Percentiles rank a stretch among this genome's conserved stretches.
phyloP scores from a whole-genome alignment of 164 flowering plant species.

The Nymphaea colorata region DNA sequence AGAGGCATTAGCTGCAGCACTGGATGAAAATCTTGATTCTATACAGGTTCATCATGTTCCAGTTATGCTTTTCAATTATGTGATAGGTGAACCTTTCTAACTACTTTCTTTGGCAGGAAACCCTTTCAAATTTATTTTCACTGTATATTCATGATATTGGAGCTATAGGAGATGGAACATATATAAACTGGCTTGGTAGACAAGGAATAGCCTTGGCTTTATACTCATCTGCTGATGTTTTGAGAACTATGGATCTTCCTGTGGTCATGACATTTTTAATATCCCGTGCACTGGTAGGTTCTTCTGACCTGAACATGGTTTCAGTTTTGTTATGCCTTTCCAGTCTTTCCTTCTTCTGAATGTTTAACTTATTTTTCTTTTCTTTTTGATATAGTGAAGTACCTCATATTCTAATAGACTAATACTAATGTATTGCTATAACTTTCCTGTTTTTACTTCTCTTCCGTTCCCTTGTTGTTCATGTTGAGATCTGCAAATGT shows the following conservation, averaged over 20 bases:
- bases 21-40: constrained; percentile 82
- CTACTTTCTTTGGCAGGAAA: constrained; percentile 43
- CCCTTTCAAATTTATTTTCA: constrained; percentile 87
- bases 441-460: no score
- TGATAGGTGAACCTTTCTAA: constrained; percentile 7
- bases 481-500: no score
- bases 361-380: no score
- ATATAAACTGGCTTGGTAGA: constrained; percentile 83
- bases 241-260: constrained; percentile 95
- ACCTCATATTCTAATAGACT: no score
- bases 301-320: no score
- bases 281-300: constrained; percentile 84
- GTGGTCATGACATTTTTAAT: constrained; percentile 95
- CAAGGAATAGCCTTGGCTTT: constrained; percentile 93
- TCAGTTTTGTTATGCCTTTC: no score
- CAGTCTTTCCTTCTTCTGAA: no score
- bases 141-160: no score
- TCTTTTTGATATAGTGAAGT: no score
- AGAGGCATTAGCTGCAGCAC: constrained; percentile 90
- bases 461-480: no score
- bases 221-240: constrained; percentile 81
- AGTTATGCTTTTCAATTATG: neutral
- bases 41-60: constrained; percentile 49
- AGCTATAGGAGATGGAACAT: no score
- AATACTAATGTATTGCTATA: no score